These are phyloP conservation scores for Kwoniella sp. DNA, from an alignment of 768 basidiomycete species.

Conservation along the genomic window DNA sequence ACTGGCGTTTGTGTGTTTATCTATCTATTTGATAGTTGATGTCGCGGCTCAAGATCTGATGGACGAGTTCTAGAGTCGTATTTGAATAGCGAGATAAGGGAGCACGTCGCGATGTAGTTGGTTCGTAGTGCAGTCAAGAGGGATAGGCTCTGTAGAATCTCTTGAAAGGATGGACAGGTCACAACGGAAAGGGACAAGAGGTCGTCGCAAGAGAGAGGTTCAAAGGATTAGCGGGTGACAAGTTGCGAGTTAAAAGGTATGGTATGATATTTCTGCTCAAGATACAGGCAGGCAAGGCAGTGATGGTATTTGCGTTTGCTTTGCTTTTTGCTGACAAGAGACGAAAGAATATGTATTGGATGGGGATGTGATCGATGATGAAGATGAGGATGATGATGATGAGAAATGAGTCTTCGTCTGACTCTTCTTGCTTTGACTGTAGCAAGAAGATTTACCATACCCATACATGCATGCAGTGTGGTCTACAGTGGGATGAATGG, in stretches of 20 bases:
- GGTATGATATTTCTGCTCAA: background rate
- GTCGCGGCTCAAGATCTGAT: background rate
- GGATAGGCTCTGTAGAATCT: background rate
- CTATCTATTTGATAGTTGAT: too few species aligned
- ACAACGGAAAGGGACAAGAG: background rate
- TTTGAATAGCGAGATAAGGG: too few species aligned
- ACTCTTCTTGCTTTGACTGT: too few species aligned
- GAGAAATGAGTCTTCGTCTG: background rate
- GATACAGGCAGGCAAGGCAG: background rate
- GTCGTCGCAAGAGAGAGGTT: background rate
- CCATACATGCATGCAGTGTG: background rate
- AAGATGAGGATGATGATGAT: background rate
- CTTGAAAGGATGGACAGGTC: background rate
- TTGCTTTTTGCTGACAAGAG: background rate
- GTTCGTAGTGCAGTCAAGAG: too few species aligned
- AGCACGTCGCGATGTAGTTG: too few species aligned
- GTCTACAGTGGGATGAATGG: background rate
- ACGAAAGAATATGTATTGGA: background rate
- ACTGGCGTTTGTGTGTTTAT: too few species aligned
- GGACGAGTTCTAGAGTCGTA: too few species aligned
- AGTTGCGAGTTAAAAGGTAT: too few species aligned
- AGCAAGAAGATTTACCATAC: background rate
- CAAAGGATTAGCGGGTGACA: background rate
- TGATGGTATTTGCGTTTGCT: background rate
- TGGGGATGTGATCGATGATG: background rate